Conservation (phyloP, 2,329 filamentous ascomycete species). For the Alternaria tenuissima region DNA sequence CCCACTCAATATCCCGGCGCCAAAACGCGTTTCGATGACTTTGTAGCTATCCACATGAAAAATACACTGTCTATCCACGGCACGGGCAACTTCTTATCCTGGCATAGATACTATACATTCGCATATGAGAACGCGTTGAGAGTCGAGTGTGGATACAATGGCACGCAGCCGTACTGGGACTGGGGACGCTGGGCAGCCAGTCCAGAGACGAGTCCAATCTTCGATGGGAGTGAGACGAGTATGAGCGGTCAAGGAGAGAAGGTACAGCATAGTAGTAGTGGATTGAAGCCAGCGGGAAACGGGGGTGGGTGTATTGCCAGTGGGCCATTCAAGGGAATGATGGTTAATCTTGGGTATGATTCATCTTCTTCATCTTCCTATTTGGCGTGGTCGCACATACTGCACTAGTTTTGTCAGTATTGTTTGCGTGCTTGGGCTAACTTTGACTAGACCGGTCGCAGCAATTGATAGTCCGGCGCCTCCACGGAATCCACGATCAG, state of each 20-base stretch:
- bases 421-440: conserved; percentile 1
- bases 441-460: conserved; percentile 30
- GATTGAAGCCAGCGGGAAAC: conserved; percentile 55
- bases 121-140: conserved; percentile 54
- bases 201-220: conserved; percentile 60
- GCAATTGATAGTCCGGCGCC: conserved; percentile 25
- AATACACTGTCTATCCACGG: conserved; percentile 46
- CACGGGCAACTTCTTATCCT: conserved; percentile 50
- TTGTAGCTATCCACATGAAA: conserved; percentile 49
- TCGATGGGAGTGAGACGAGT: conserved; percentile 64
- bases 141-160: conserved; percentile 55
- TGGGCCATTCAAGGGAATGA: conserved; percentile 59
- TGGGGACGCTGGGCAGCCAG: conserved; percentile 59
- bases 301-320: conserved; percentile 64
- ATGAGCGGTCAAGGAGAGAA: conserved; percentile 58
- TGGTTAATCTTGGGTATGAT: conserved; percentile 42
- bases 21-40: conserved; percentile 48
- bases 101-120: conserved; percentile 55
- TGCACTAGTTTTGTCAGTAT: not conserved
- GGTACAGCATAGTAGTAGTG: conserved; percentile 36
- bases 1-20: conserved; percentile 41
- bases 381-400: not conserved
- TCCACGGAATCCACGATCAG: conserved; percentile 47
- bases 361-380: not conserved
- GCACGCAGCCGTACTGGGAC: conserved; percentile 61